These are phyloP conservation scores for Stromatinia cepivora DNA, from an alignment of 2,329 filamentous ascomycete genomes.

Conservation along the genomic window DNA sequence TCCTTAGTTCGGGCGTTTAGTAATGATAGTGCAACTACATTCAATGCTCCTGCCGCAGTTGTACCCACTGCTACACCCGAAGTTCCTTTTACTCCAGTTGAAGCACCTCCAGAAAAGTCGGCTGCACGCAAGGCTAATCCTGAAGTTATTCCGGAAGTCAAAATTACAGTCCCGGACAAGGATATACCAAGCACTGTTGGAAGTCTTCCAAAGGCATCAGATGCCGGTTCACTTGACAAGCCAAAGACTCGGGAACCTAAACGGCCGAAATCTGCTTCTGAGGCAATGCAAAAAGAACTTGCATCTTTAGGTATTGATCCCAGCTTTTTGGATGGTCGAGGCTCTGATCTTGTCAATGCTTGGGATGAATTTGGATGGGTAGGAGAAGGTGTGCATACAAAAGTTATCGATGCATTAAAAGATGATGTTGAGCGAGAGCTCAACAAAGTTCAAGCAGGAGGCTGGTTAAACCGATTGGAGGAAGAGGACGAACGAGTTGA, in stretches of 20 bases:
- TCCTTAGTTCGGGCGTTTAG: conserved; percentile 47
- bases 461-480: conserved; percentile 81
- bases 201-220: conserved; percentile 41
- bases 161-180: conserved; percentile 53
- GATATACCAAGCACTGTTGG: conserved; percentile 47
- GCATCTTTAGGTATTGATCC: conserved; percentile 70
- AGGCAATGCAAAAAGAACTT: conserved; percentile 41
- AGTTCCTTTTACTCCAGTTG: not conserved
- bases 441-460: conserved; percentile 86
- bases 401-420: conserved; percentile 78
- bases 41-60: conserved; percentile 25
- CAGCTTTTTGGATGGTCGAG: conserved; percentile 70
- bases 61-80: conserved; percentile 32
- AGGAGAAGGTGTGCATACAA: conserved; percentile 70
- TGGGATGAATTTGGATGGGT: conserved; percentile 89
- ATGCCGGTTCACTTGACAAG: conserved; percentile 40
- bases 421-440: conserved; percentile 83
- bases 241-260: conserved; percentile 36
- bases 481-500: conserved; percentile 89
- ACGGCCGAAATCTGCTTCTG: conserved; percentile 38
- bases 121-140: conserved; percentile 34
- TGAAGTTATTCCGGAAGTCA: conserved; percentile 57
- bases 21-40: conserved; percentile 43
- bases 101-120: conserved; percentile 25
- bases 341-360: conserved; percentile 77